These are phyloP conservation scores for Microthyrium microscopicum DNA, from an alignment of 2,329 filamentous ascomycete species.

Conservation along the genomic window DNA sequence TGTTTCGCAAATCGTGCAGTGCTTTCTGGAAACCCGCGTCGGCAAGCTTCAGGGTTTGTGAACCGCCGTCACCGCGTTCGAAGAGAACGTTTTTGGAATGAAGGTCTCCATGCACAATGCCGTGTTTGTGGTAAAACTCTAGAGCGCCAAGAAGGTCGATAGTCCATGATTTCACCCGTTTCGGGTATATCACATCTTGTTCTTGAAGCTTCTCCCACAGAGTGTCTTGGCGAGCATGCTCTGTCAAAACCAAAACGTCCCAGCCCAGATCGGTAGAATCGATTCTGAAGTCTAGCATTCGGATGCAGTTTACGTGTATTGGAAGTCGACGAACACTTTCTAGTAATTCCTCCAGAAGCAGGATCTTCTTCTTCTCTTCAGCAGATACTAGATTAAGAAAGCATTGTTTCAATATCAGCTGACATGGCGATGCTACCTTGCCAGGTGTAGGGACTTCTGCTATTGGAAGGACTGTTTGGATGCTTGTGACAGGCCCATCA, in stretches of 20 bases:
- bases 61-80: conserved; percentile 50
- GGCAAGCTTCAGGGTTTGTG: conserved; percentile 53
- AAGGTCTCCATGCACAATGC: conserved; percentile 68
- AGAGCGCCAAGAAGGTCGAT: conserved; percentile 79
- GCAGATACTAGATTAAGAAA: not conserved
- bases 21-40: conserved; percentile 57
- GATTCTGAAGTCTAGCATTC: conserved; percentile 72
- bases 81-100: conserved; percentile 67
- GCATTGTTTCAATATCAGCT: conserved; percentile 7
- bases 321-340: conserved; percentile 57
- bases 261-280: conserved; percentile 36
- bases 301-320: conserved; percentile 55
- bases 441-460: not conserved
- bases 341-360: conserved; percentile 59
- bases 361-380: conserved; percentile 56
- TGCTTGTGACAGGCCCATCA: conserved; percentile 1
- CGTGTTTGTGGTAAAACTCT: conserved; percentile 71
- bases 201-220: conserved; percentile 68
- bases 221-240: conserved; percentile 67
- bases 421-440: not conserved
- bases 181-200: conserved; percentile 54
- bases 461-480: conserved; percentile 1
- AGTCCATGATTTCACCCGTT: conserved; percentile 76
- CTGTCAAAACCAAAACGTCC: conserved; percentile 59
- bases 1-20: conserved; percentile 42